Evolutionary conservation across 345 rosid genomes (phyloP), one percentile per base, ranked within the genome.

Genomic region (Populus deltoides): DNA sequence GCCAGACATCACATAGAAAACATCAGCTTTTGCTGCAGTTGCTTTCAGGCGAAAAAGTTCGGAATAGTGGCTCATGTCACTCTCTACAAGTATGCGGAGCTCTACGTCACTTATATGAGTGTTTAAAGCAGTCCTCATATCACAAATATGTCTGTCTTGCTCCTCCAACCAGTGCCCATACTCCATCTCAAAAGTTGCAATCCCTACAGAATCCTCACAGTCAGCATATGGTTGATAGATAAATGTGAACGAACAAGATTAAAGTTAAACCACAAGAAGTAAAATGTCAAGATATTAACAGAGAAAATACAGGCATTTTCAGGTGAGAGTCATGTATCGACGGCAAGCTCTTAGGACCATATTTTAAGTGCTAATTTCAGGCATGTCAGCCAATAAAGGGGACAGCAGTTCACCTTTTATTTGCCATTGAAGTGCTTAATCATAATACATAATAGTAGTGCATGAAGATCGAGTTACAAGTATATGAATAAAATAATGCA

Each of bases 41-140:
- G 97, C 82, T 84, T 96, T 96, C 97, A 91, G 83, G 41, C 85
- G 87, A 86, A 96, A 93, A 78, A 96, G 98, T 75, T 93, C 92
- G 59, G 80, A 85, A 82, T 96, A 96, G 75, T 91, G 98, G 79
- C 38, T 87, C 92, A 92, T 89, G 59, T 86, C 87, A 67, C 69
- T 82, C 20, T 96, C 90, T 15, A 96, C 99, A 36, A 90, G 86
- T 36, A 85, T 83, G 65, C 81, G 88, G 61, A 96, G 93, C 83
- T 93, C 93, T 49, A 69, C 65, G 15, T 92, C 97, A 73, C 82
- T 87, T 75, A 74, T 75, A 79, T 90, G 90, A 70, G 90, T 86
- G 63, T 86, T 78, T 83, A 96, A 77, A 78, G 93, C 97, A 31
- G 70, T 75, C 82, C 90, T 89, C 76, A 93, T 82, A 49, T 92